Evolutionary conservation across 441 rosid species (phyloP), one percentile per base, ranked within the genome.

Genomic region (Rhodomyrtus psidioides): DNA sequence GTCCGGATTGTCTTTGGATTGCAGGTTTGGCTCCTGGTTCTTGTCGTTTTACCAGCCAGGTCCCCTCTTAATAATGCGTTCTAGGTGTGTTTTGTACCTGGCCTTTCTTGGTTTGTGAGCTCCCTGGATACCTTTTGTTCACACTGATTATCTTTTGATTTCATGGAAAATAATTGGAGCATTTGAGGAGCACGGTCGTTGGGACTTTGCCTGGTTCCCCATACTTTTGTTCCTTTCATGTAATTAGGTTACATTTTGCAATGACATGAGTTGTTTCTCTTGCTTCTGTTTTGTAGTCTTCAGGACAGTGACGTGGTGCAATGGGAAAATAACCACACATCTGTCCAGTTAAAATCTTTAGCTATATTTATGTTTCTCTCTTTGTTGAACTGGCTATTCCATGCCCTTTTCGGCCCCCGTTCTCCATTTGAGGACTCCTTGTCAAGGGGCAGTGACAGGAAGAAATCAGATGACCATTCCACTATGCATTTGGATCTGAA

Each of bases 11-110:
- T 9, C 24, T 62, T 62, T 21, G 76, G 76, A 7, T 65, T 94
- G 92, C 91, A 97, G 98, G 93, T 94, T 87, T 96, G 98, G 98
- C 93, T 95, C 55, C 86, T 97, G 92, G 94, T 93, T 82, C 89
- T 97, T n/a, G 98, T 97, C 84, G 89, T 94, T 87, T 91, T 96
- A 81, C 99, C 98, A 30, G 97, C 98, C 54, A 89, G 97, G 86
- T 93, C 98, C 99, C 21, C 93, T 89, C 84, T 89, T 94, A 57
- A 85, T 88, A 76, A 94, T 97, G 95, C 93, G 93, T 83, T 86
- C 93, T 83, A 97, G 96, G 88, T 84, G 91, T 89, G 95, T 96
- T 13, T 59, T 88, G n/a, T 95, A 54, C 84, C 89, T 90, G 44
- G 93, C 95, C 88, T 89, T 94, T 89, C 88, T 97, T 88, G 46